Base-by-base conservation (phyloP, 1,284 basidiomycete species). In the Ustilago lituana region DNA sequence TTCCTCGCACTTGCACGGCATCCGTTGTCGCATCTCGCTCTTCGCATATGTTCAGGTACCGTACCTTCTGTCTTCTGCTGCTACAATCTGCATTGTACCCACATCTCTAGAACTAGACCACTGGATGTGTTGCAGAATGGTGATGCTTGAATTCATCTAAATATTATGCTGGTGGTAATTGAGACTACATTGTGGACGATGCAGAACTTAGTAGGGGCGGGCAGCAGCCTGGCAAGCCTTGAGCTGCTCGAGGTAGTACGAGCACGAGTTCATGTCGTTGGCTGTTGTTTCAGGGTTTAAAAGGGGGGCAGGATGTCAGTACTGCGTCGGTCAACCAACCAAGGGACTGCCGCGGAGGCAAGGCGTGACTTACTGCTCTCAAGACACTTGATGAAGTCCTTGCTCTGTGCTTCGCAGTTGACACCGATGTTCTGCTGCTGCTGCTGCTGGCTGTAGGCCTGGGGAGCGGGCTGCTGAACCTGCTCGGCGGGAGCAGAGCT, bases 231-330 rank as follows among this genome's bases (percentile, higher is more conserved):
- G 79, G 63, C 81, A 82, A 36, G 80, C 80, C 64, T 81, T 81
- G 64, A 82, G 80, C 58, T 81, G 79, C 81, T 82, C 85, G 57
- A 87, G 84, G 83, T 87, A 87, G 83, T 86, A 87, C 22, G 79
- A 78, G 83, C 86, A 87, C 27, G 85, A 83, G 52, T 83, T 78
- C 82, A 86, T 84, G 78, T 87, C 86, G 77, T 85, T 85, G 40
- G 73, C 68, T 71, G 58, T 53, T 37, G n/a, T 29, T 29, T 29
- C 7, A 29, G 27, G 6, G 12, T n/a, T n/a, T n/a, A n/a, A n/a
- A 7, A 32, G 46, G 17, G 19, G 19, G 7, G 31, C 3, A 22
- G 7, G 20, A 12, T 32, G 46, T 55, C n/a, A n/a, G n/a, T n/a
- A n/a, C n/a, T n/a, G n/a, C n/a, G n/a, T n/a, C n/a, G n/a, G n/a